Evolutionary conservation across 2,329 filamentous ascomycete species (phyloP), one percentile per base, ranked within the genome.

Genomic region (Sporothrix mexicana): DNA sequence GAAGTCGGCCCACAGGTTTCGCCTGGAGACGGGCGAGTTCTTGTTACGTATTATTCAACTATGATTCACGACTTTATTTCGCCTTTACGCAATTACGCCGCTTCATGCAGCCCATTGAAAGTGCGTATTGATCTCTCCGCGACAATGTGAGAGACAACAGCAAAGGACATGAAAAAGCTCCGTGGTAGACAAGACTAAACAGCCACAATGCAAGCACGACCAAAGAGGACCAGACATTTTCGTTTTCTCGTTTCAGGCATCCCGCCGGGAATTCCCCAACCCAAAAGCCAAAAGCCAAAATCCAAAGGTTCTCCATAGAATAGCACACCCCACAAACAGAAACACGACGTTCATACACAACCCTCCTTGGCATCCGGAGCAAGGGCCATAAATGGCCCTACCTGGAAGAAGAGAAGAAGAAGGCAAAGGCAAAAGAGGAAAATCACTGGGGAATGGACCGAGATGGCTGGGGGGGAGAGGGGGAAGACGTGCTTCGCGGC

Each of bases 261-360:
- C 20, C 53, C 53, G 23, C 41, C 68, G 68, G 68, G 8, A 61
- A 47, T 70, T 70, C 68, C 68, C 68, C 47, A 57, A 59, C 67
- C n/a, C 55, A 61, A 49, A 70, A 30, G 41, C 43, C 23, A 15
- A 47, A 66, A 13, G 13, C 2, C 30, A 36, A 36, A 5, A 2
- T 30, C 30, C 3, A 30, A 2, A 36, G 7, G 30, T 36, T 36
- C 30, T 36, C 12, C 10, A 36, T 23, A 59, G 15, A 55, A 55
- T 4, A 55, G 9, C 8, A 55, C 20, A 23, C 13, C n/a, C 20
- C 51, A 23, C 36, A 59, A 59, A 64, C 59, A 64, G 8, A 23
- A 7, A 64, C 41, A 64, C 36, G 23, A 20, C 23, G 36, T 47
- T 45, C 61, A 64, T 64, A 64, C 61, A 64, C 41, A 64, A 68